phyloP scores from a whole-genome alignment of 2,329 filamentous ascomycete species.

The Zasmidium cellare region DNA sequence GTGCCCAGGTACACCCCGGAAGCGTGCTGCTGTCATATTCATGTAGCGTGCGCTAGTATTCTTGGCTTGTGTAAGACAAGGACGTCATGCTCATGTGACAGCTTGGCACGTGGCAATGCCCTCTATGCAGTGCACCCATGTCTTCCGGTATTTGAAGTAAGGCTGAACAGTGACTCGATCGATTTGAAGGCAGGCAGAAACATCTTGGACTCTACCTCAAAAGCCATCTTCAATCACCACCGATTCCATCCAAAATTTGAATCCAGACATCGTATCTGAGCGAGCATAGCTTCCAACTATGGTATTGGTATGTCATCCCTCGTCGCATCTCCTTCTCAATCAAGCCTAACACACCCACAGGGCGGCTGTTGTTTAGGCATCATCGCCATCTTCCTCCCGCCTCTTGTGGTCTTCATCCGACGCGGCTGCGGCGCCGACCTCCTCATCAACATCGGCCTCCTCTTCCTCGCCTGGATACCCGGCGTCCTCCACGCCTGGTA shows the following conservation, averaged over 20 bases:
- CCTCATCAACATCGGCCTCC: conserved; percentile 82
- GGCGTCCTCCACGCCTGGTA: conserved; percentile 19
- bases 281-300: background rate
- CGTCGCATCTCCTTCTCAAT: background rate
- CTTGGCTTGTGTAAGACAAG: background rate
- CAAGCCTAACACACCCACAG: conserved; percentile 10
- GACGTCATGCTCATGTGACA: background rate
- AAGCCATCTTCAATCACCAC: background rate
- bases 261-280: background rate
- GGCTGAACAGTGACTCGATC: background rate
- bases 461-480: conserved; percentile 63
- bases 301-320: background rate
- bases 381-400: conserved; percentile 59
- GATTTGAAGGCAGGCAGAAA: background rate
- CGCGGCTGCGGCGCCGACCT: conserved; percentile 79
- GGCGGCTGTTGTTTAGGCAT: conserved; percentile 21
- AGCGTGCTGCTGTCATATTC: background rate
- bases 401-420: conserved; percentile 87
- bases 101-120: background rate
- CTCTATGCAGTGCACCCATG: background rate
- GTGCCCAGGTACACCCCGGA: conserved; percentile 31
- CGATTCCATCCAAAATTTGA: background rate
- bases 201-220: background rate
- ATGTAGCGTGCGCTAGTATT: background rate
- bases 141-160: background rate